phyloP scores from a whole-genome alignment of 208 protist genomes.

The Trypanosoma mega region DNA sequence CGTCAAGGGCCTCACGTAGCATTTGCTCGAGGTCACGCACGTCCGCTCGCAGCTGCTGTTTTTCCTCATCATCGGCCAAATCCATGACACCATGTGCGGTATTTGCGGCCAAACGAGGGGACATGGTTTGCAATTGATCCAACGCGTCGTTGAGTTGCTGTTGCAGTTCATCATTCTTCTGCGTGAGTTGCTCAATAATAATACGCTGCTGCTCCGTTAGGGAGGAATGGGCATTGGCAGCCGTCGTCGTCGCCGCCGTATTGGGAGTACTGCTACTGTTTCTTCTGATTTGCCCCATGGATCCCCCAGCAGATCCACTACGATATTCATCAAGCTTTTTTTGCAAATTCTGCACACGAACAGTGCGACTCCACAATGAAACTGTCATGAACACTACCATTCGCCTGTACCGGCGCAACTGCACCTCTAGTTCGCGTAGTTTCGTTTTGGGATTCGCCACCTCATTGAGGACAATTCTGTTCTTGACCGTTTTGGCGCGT shows the following conservation, averaged over 20 bases:
- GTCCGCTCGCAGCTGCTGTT: constrained; percentile 26
- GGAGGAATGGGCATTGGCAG: neutral
- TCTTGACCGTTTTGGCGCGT: constrained; percentile 65
- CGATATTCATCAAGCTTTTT: constrained; percentile 30
- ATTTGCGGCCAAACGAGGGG: neutral
- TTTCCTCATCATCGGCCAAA: constrained; percentile 28
- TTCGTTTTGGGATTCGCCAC: constrained; percentile 49
- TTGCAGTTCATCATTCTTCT: constrained; percentile 47
- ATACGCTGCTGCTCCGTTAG: constrained; percentile 40
- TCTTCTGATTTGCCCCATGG: too few relatives aligned
- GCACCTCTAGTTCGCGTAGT: constrained; percentile 41
- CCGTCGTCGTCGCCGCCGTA: neutral
- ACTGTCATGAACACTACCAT: constrained; percentile 61
- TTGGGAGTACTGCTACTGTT: neutral
- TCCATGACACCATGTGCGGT: neutral
- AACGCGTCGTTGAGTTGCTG: constrained; percentile 24
- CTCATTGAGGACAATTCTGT: constrained; percentile 65
- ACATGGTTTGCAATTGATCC: neutral
- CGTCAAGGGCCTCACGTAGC: constrained; percentile 40
- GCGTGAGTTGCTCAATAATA: constrained; percentile 61
- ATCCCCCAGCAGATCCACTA: neutral
- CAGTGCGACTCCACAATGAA: constrained; percentile 72
- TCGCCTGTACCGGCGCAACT: constrained; percentile 36
- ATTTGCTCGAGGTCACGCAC: constrained; percentile 31
- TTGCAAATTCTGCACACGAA: constrained; percentile 41